Evolutionary conservation across 2,329 filamentous ascomycete species (phyloP).

Genomic region (Fusarium guadeloupense): DNA sequence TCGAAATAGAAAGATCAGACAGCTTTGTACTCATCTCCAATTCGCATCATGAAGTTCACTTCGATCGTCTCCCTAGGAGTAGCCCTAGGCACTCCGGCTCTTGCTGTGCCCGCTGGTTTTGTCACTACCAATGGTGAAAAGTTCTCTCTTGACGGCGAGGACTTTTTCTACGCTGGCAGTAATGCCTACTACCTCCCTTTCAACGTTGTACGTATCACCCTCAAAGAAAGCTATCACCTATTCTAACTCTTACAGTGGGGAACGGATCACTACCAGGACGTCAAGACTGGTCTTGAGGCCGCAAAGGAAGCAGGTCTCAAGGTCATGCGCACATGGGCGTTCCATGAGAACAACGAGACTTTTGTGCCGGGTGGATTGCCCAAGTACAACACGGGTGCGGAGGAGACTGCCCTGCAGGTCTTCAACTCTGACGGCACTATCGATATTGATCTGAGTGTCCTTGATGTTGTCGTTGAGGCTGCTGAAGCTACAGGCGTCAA

Average conservation of each 20-base stretch:
- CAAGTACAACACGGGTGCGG: constrained; percentile 56
- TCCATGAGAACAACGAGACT: constrained; percentile 26
- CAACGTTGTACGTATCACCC: constrained; percentile 53
- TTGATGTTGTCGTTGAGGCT: constrained; percentile 42
- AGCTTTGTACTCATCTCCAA: neutral
- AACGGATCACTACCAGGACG: constrained; percentile 44
- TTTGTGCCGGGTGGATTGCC: constrained; percentile 48
- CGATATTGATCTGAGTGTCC: constrained; percentile 19
- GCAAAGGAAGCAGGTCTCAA: constrained; percentile 26
- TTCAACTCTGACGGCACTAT: constrained; percentile 20
- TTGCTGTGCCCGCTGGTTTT: constrained; percentile 50
- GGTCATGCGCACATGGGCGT: constrained; percentile 24
- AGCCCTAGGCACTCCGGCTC: constrained; percentile 1
- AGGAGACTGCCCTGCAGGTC: constrained; percentile 54
- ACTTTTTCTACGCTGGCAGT: constrained; percentile 65
- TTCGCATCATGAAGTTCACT: constrained; percentile 19
- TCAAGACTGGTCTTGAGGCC: constrained; percentile 4
- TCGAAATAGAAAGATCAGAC: neutral
- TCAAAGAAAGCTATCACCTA: neutral
- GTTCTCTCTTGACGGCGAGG: constrained; percentile 63
- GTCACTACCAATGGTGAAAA: constrained; percentile 59
- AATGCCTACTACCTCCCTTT: constrained; percentile 68
- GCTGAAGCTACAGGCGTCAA: constrained; percentile 61
- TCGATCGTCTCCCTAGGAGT: constrained; percentile 6
- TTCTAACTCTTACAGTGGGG: constrained; percentile 23